These are phyloP conservation scores for Scheffersomyces spartinae DNA, from an alignment of 805 yeast genomes.

Conservation along the genomic window DNA sequence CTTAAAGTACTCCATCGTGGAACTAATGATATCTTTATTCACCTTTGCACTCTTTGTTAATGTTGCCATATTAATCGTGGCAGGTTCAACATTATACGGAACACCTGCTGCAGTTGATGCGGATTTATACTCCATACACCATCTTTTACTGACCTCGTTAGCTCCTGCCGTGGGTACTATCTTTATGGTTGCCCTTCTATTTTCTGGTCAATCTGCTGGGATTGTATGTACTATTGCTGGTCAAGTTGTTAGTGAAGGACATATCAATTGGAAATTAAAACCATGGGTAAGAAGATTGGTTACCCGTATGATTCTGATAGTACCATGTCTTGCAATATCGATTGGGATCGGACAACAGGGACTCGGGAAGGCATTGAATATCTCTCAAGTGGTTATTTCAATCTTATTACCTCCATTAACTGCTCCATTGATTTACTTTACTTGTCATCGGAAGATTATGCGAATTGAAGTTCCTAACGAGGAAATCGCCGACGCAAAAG, in stretches of 20 bases:
- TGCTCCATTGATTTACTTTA: slow-evolving; percentile 78
- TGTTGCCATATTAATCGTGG: slow-evolving; percentile 68
- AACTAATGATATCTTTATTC: slow-evolving; percentile 57
- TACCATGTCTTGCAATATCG: slow-evolving; percentile 72
- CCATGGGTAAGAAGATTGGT: slow-evolving; percentile 76
- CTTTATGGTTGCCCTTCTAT: slow-evolving; percentile 73
- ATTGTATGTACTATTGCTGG: slow-evolving; percentile 91
- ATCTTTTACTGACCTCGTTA: slow-evolving; percentile 44
- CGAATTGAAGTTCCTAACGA: slow-evolving; percentile 28
- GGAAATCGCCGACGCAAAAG: slow-evolving; percentile 1
- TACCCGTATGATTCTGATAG: slow-evolving; percentile 67
- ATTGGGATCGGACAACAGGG: slow-evolving; percentile 65
- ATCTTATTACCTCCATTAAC: slow-evolving; percentile 73
- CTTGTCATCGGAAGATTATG: slow-evolving; percentile 64
- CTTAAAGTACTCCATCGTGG: slow-evolving; percentile 59
- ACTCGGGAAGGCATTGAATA: slow-evolving; percentile 58
- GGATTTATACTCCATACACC: slow-evolving; percentile 69
- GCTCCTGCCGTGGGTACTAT: slow-evolving; percentile 74
- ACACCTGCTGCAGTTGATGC: slow-evolving; percentile 63
- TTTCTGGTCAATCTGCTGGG: slow-evolving; percentile 87
- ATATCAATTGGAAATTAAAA: slow-evolving; percentile 63
- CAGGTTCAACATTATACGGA: slow-evolving; percentile 68
- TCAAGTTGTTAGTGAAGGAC: slow-evolving; percentile 87
- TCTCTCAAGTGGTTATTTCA: slow-evolving; percentile 80
- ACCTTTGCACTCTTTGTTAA: slow-evolving; percentile 82